Base-by-base conservation (phyloP, 495 filamentous ascomycete species). In the Aspergillus hancockii region DNA sequence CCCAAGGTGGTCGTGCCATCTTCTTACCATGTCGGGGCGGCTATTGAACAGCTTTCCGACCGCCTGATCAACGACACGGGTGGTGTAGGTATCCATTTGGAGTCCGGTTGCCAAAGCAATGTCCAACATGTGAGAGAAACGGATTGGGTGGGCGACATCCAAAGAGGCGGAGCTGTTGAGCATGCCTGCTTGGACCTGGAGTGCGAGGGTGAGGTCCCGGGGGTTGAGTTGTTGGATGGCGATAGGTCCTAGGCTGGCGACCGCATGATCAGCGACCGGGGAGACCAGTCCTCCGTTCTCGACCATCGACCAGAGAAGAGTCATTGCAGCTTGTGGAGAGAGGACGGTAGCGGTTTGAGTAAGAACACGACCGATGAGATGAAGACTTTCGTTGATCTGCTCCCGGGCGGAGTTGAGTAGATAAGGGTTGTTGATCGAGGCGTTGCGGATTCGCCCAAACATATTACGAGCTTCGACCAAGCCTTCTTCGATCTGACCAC, bases 321-420 rank as follows among this genome's bases (percentile, higher is more conserved):
- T 80, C 78, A 87, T 83, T 61, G 73, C 80, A 40, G 83, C 80
- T 52, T 78, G 71, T 23, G 83, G 68, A 8, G 83, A 79, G 45
- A 83, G 70, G n/a, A 79, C 61, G 51, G 77, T 70, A 43, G 68
- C 73, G 49, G 74, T 75, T 65, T 77, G 77, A 40, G 77, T 70
- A 53, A 88, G 71, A 58, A 84, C 77, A 13, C 73, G 75, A 49
- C 80, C 83, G 52, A 97, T 84, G 63, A 96, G 88, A 63, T 93
- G 88, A 54, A 90, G 79, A 18, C 86, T 90, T 68, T 97, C 93
- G 63, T 96, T 93, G 50, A 96, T 88, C 72, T 92, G 87, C 62
- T 93, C 91, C 30, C 81, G 73, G 51, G 87, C 68, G 30, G 62
- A 63, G 49, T 64, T 64, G 13, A 63, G 52, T 62, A 28, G 49